A percentile compares a stretch with the other conserved stretches of the same genome.
These are phyloP conservation scores for Colletotrichum siamense DNA, from an alignment of 2,329 filamentous ascomycete species.

Conservation along the genomic window DNA sequence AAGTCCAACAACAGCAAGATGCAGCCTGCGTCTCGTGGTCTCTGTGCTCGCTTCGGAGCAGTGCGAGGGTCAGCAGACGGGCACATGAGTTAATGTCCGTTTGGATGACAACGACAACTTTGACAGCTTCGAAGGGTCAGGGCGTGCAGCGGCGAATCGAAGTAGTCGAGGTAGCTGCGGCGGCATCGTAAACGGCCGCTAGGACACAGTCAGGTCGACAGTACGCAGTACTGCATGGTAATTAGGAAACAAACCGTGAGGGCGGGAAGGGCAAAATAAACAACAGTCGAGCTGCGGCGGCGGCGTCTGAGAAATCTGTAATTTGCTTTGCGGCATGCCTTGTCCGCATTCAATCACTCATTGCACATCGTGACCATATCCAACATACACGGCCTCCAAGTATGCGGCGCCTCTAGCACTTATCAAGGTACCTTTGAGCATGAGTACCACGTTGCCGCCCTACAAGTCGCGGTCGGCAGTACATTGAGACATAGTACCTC, in stretches of 20 bases:
- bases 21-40: not conserved
- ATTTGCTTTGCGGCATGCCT: not conserved
- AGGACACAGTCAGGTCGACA: not conserved
- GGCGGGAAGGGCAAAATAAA: not conserved
- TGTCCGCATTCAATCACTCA: not conserved
- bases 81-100: not conserved
- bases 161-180: not conserved
- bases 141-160: not conserved
- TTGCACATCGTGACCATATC: not conserved
- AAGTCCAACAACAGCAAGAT: not conserved
- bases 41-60: not conserved
- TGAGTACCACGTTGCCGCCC: not conserved
- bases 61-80: not conserved
- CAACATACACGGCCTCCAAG: not conserved
- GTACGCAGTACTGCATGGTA: too few species aligned
- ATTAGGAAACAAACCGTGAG: not conserved
- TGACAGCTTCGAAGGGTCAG: slow-evolving; percentile 10
- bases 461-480: not conserved
- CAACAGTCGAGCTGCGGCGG: not conserved
- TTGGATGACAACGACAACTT: not conserved
- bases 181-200: not conserved
- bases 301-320: not conserved
- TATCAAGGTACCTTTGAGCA: not conserved
- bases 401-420: not conserved
- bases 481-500: not conserved